Base-by-base conservation (phyloP, 2,329 filamentous ascomycete species). In the Xylaria sp. region DNA sequence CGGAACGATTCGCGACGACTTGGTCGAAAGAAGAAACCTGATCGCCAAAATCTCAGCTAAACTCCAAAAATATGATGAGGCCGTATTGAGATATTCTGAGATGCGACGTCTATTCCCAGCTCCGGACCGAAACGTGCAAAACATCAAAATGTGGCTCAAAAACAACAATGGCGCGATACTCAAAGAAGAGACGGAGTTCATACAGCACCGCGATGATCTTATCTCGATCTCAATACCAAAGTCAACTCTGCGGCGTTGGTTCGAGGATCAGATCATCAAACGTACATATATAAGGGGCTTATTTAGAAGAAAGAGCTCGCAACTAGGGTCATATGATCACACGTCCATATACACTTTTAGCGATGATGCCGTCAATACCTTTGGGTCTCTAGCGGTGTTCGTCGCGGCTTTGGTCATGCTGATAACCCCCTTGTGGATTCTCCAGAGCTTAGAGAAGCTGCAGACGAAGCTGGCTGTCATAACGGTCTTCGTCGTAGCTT, bases 91-190 rank as follows among this genome's bases (percentile, higher is more conserved):
- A 33, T 33, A 33, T 33, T 33, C 31, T 33, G 6, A 33, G 31
- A 33, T 33, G 31, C 31, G 31, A 33, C 31, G 31, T 33, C 31
- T 33, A 7, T 33, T 6, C 31, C 31, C 31, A 6, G 31, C 31
- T 33, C 7, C 31, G 31, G 31, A 33, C 6, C 31, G 31, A 33
- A 33, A 33, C 31, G 31, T 33, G 6, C 31, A 6, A 7, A 33
- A 33, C 6, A 33, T 33, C 7, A 33, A 33, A 33, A 33, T 33
- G 31, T 33, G 31, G 31, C 31, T 33, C 31, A 33, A 33, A 33
- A 15, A 66, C 20, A 62, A 66, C 33, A 49, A 61, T 28, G 58
- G 58, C 7, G 64, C 58, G n/a, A 66, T 62, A 6, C 38, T 49
- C 6, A 17, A 66, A 31, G 31, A 13, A 6, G 64, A 62, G 31